phyloP scores from a whole-genome alignment of 352 stramenopile species.

The Pythium aquatile region DNA sequence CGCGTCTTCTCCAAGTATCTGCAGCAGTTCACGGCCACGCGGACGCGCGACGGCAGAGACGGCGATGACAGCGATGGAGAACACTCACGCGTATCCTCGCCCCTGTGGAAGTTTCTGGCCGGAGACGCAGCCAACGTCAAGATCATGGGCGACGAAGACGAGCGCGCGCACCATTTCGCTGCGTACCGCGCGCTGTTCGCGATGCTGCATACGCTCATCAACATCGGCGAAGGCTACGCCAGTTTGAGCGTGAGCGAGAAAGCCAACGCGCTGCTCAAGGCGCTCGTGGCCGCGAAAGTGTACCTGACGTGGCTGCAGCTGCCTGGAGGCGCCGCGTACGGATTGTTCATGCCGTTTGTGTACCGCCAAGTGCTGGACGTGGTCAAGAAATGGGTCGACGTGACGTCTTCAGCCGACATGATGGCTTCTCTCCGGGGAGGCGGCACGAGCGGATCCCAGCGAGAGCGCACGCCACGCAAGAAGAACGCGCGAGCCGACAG shows the following conservation, averaged over 20 bases:
- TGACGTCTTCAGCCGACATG: constrained; percentile 15
- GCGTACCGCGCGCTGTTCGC: constrained; percentile 70
- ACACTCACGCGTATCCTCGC: constrained; percentile 7
- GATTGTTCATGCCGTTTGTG: constrained; percentile 84
- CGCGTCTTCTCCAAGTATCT: constrained; percentile 59
- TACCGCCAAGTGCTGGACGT: constrained; percentile 80
- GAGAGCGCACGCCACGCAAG: constrained; percentile 18
- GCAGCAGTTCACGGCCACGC: constrained; percentile 30
- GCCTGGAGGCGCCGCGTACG: constrained; percentile 75
- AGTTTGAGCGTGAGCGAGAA: constrained; percentile 36
- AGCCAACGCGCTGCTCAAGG: constrained; percentile 46
- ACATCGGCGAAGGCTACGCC: constrained; percentile 57
- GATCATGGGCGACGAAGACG: constrained; percentile 38
- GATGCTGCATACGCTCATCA: constrained; percentile 57
- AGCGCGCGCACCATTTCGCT: constrained; percentile 30
- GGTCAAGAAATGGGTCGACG: constrained; percentile 73
- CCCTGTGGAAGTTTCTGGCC: constrained; percentile 61
- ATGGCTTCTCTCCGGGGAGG: constrained; percentile 19
- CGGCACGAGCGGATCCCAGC: constrained; percentile 7
- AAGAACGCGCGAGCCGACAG: constrained; percentile 9
- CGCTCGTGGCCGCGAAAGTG: constrained; percentile 64
- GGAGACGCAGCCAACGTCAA: constrained; percentile 20
- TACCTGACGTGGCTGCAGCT: constrained; percentile 83
- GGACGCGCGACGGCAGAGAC: neutral
- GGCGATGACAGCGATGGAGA: constrained; percentile 9